Conservation (phyloP, 2,329 filamentous ascomycete species). For the Cladosporium sp. region DNA sequence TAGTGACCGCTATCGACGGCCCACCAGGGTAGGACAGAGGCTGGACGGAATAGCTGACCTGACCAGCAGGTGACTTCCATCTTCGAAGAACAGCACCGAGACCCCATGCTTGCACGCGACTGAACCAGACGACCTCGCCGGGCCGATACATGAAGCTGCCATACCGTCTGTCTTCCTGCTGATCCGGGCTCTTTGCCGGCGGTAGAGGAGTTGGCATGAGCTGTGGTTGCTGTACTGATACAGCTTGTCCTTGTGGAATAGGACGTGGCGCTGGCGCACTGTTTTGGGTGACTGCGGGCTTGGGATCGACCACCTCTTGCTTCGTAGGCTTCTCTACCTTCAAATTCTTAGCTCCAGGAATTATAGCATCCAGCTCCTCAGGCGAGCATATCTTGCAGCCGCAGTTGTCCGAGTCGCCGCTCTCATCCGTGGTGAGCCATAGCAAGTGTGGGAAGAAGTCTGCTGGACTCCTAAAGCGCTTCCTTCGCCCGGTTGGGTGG, state of each 20-base stretch:
- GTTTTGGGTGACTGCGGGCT: background rate
- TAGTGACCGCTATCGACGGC: slow-evolving; percentile 39
- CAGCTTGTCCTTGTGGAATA: slow-evolving; percentile 19
- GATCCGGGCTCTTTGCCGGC: slow-evolving; percentile 46
- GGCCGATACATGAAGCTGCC: slow-evolving; percentile 53
- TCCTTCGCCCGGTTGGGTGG: slow-evolving; percentile 57
- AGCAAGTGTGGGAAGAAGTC: slow-evolving; percentile 63
- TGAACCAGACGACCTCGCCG: slow-evolving; percentile 60
- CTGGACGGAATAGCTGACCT: slow-evolving; percentile 26
- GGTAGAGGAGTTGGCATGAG: slow-evolving; percentile 36
- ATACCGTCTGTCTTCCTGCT: slow-evolving; percentile 51
- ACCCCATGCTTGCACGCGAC: slow-evolving; percentile 54
- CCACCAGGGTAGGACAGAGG: slow-evolving; percentile 43
- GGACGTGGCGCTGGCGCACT: background rate
- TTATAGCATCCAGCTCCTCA: slow-evolving; percentile 49
- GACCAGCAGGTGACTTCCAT: slow-evolving; percentile 34
- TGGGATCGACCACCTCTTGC: slow-evolving; percentile 14
- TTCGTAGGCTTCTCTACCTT: slow-evolving; percentile 26
- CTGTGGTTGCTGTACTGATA: slow-evolving; percentile 18
- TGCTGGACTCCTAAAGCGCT: slow-evolving; percentile 58
- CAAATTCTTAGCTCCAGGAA: slow-evolving; percentile 27
- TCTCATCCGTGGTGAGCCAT: slow-evolving; percentile 57
- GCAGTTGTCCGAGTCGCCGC: slow-evolving; percentile 56
- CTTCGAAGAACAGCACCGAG: slow-evolving; percentile 53
- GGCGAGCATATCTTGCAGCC: slow-evolving; percentile 59